Percentiles rank a stretch among this genome's conserved stretches.
Evolutionary conservation across 2,329 filamentous ascomycete species (phyloP).

Genomic region (Juglanconis juglandina): DNA sequence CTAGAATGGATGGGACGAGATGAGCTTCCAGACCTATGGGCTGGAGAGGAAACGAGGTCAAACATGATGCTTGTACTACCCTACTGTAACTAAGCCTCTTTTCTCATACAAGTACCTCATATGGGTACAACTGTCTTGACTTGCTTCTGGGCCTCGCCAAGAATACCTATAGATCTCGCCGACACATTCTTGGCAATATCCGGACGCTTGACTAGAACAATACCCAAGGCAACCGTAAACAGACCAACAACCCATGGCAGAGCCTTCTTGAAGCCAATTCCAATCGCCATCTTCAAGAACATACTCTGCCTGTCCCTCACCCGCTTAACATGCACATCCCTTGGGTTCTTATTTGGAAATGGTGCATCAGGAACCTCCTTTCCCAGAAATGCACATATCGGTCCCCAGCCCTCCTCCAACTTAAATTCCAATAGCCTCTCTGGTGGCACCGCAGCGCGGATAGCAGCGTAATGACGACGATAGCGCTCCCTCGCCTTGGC

Average conservation of each 20-base stretch:
- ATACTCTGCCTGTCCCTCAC: not conserved
- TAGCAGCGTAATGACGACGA: constrained; percentile 22
- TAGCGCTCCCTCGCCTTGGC: constrained; percentile 44
- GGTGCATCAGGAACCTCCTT: not conserved
- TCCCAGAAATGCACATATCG: not conserved
- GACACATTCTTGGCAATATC: not conserved
- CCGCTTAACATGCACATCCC: not conserved
- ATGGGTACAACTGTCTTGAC: not conserved
- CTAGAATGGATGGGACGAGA: too few species aligned
- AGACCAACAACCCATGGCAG: not conserved
- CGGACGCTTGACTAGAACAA: not conserved
- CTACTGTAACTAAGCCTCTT: too few species aligned
- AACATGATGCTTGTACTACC: too few species aligned
- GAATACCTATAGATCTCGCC: not conserved
- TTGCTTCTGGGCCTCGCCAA: not conserved
- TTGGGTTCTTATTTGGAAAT: not conserved
- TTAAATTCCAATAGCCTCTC: constrained; percentile 19
- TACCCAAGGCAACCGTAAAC: not conserved
- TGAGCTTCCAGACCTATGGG: too few species aligned
- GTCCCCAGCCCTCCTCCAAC: not conserved
- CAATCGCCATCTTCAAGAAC: not conserved
- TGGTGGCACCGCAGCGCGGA: constrained; percentile 32
- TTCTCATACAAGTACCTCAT: not conserved
- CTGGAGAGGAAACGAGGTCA: too few species aligned
- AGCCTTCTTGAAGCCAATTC: not conserved